Percentiles rank a stretch among this genome's conserved stretches.
phyloP scores from a whole-genome alignment of 106 monocot genomes.

The Dioscorea dumetorum region DNA sequence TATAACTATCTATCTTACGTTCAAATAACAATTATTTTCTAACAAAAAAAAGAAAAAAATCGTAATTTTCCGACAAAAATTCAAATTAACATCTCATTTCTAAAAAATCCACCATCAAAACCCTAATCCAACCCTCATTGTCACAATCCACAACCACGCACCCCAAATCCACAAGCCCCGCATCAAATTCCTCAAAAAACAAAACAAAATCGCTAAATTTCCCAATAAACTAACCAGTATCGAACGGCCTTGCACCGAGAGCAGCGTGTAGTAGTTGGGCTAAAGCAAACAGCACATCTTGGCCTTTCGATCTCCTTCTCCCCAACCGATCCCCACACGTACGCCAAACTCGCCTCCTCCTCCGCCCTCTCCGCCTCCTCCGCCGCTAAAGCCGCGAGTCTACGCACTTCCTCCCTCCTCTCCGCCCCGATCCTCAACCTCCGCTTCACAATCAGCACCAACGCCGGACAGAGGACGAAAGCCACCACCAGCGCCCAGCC shows the following conservation, averaged over 20 bases:
- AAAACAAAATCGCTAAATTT: background rate
- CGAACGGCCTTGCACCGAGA: constrained; percentile 53
- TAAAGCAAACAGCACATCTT: constrained; percentile 45
- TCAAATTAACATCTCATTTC: background rate
- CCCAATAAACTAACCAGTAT: constrained; percentile 51
- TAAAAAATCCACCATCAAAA: background rate
- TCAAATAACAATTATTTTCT: no score
- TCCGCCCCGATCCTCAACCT: constrained; percentile 28
- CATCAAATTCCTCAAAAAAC: background rate
- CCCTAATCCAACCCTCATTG: background rate
- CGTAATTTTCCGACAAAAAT: background rate
- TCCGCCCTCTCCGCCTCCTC: constrained; percentile 46
- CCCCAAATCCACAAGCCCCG: background rate
- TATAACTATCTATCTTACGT: no score
- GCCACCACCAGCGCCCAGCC: constrained; percentile 6
- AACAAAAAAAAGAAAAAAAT: background rate
- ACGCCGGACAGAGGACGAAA: constrained; percentile 9
- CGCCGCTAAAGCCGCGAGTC: constrained; percentile 31
- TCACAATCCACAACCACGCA: background rate
- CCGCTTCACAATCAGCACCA: constrained; percentile 17
- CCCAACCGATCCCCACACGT: background rate
- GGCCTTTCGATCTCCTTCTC: background rate
- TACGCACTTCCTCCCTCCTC: constrained; percentile 45
- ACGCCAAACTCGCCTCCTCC: constrained; percentile 22
- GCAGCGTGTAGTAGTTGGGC: constrained; percentile 48